Base-by-base conservation (phyloP, 805 yeast species). In the Kluyveromyces dobzhanskii region DNA sequence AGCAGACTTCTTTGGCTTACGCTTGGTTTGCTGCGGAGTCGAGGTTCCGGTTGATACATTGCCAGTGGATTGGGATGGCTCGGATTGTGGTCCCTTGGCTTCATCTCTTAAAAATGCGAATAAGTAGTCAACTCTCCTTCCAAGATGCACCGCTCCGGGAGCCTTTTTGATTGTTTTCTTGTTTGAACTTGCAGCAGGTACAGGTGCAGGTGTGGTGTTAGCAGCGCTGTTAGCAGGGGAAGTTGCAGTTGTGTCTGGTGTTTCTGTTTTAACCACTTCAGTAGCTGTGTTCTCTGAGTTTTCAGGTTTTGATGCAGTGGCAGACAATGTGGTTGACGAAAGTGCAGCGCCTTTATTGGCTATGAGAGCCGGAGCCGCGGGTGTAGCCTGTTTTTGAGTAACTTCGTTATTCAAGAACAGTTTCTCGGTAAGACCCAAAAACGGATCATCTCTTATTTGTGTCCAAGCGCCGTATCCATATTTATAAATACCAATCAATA, bases 391-490 rank as follows among this genome's bases (percentile, higher is more conserved):
- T 26, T 34, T 34, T 9, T 17, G 12, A 46, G 33, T 59, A 61
- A 17, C 29, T 24, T 34, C 37, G 41, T 75, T 79, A 41, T 69
- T 75, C 50, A 92, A 68, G 53, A 77, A 92, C 48, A 92, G 65
- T 66, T 86, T 92, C 49, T 86, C 85, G 44, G 85, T 83, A 44
- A 92, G 67, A 9, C 87, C 88, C 42, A 92, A 69, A 38, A 85
- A 72, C 2, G 98, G 97, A 62, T 92, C 98, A 63, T 92, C 99
- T 55, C 98, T 71, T 33, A 92, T 88, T 54, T 84, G 88, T 3
- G 73, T 58, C 98, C 98, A 92, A 1, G 95, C 80, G 13, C 97
- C 97, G 59, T 86, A 88, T 0, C 99, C 99, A 61, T 88, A 88
- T 62, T 85, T 87, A 54, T 75, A 73, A 17, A 90, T 83, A 46